Evolutionary conservation across 345 rosid genomes (phyloP), one percentile per base, ranked within the genome.

Genomic region (Hibiscus trionum): DNA sequence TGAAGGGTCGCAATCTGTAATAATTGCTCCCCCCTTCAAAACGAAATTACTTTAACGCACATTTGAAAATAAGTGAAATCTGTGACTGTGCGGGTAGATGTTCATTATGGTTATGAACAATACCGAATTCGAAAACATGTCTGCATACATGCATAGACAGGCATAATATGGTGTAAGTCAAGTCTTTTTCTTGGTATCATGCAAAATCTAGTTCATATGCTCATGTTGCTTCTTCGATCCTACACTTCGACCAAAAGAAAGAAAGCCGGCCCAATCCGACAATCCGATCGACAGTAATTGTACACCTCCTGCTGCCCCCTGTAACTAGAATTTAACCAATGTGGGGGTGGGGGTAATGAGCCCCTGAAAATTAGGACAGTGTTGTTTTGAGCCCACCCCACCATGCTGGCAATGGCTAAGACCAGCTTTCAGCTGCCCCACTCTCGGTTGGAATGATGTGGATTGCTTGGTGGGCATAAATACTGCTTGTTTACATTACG

Each of bases 361-460:
- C 82, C 82, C 89, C 87, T 66, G 70, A 73, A 86, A 80, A 77
- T 50, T 49, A 63, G 86, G 89, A 74, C 86, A 79, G 10, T 82
- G 86, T 80, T 80, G 72, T 77, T 52, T 76, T 26, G 72, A 78
- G 70, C 57, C 27, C 82, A 76, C 85, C 84, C 86, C 82, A 81
- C 86, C 74, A 77, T 75, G 79, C 79, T 72, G 77, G 84, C 79
- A 75, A 77, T 60, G 74, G 80, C 72, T 56, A 77, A 60, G 80
- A 81, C 81, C 77, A 72, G 78, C 78, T 80, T 68, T 76, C 61
- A 63, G 4, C 58, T 60, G 64, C 79, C 84, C 85, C 80, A 82
- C 80, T 29, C 64, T 33, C 21, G 78, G 86, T 77, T 85, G 82
- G 86, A 80, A 72, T 73, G 85, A 84, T 78, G 80, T 75, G 80